Conservation (phyloP, 805 yeast species). For the Hanseniaspora thailandica region DNA sequence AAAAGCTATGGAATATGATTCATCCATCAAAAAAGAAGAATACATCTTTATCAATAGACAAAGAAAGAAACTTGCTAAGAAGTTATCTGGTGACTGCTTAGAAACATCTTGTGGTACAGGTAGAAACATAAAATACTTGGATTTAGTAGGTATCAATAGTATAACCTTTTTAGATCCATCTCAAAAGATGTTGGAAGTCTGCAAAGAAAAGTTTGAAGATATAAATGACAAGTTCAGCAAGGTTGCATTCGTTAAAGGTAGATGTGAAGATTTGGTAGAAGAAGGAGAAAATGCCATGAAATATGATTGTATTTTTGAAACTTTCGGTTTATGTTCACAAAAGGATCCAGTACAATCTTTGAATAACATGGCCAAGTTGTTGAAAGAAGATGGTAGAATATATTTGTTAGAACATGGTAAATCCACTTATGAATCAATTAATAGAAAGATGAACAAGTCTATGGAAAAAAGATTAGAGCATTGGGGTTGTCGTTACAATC, state of each 20-base stretch:
- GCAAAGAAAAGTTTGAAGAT: slow-evolving; percentile 60
- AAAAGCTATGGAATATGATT: slow-evolving; percentile 72
- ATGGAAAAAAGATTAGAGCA: slow-evolving; percentile 72
- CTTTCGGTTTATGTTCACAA: slow-evolving; percentile 93
- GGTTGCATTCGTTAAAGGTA: slow-evolving; percentile 82
- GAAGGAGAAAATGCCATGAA: slow-evolving; percentile 32
- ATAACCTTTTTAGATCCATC: slow-evolving; percentile 83
- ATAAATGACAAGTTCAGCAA: slow-evolving; percentile 53
- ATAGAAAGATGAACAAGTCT: slow-evolving; percentile 66
- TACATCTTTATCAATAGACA: slow-evolving; percentile 40
- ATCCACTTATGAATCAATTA: slow-evolving; percentile 65
- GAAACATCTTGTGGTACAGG: slow-evolving; percentile 97
- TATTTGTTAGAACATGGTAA: slow-evolving; percentile 87
- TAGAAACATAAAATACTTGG: slow-evolving; percentile 68
- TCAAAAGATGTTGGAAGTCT: slow-evolving; percentile 67
- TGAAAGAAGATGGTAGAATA: slow-evolving; percentile 84
- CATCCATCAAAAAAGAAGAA: slow-evolving; percentile 53
- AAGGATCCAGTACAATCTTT: slow-evolving; percentile 81
- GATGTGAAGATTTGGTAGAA: slow-evolving; percentile 63
- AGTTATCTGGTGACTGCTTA: slow-evolving; percentile 74
- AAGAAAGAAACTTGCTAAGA: slow-evolving; percentile 69
- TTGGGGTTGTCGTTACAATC: slow-evolving; percentile 98
- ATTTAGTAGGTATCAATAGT: slow-evolving; percentile 49
- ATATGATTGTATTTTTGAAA: slow-evolving; percentile 86
- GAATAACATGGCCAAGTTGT: slow-evolving; percentile 54